These are phyloP conservation scores for Rhizophora apiculata DNA, from an alignment of 345 rosid species.

Conservation along the genomic window DNA sequence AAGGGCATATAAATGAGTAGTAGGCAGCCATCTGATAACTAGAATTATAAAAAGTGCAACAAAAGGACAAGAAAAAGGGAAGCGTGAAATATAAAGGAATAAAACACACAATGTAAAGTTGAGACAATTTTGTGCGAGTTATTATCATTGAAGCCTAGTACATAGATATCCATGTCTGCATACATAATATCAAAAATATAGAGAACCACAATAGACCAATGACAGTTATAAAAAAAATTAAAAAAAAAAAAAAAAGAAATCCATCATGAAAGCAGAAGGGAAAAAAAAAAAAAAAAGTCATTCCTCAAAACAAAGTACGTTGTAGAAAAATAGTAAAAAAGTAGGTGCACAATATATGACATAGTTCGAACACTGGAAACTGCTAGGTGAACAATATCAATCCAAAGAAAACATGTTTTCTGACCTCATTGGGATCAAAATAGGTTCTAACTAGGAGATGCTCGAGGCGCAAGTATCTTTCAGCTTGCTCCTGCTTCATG, in stretches of 20 bases:
- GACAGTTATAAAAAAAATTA: no score
- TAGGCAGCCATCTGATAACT: no score
- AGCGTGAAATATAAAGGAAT: no score
- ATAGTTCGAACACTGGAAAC: background rate
- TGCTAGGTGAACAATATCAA: background rate
- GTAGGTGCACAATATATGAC: background rate
- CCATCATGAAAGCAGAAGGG: background rate
- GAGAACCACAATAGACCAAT: no score
- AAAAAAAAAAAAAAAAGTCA: background rate
- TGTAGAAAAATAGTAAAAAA: background rate
- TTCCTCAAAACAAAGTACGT: background rate
- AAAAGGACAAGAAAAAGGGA: no score
- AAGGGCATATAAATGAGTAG: no score
- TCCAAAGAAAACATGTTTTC: slow-evolving; percentile 7
- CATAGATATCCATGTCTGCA: no score
- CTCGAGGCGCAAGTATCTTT: slow-evolving; percentile 87
- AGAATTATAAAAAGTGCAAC: no score
- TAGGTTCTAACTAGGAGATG: slow-evolving; percentile 94
- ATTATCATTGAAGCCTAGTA: no score
- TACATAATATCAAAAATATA: no score
- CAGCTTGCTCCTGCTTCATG: slow-evolving; percentile 99
- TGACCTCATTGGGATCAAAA: slow-evolving; percentile 93
- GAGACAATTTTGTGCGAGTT: no score
- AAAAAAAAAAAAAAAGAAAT: background rate
- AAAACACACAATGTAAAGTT: no score